These are phyloP conservation scores for Oryza meridionalis DNA, from an alignment of 176 grass and related monocot species.

Conservation along the genomic window DNA sequence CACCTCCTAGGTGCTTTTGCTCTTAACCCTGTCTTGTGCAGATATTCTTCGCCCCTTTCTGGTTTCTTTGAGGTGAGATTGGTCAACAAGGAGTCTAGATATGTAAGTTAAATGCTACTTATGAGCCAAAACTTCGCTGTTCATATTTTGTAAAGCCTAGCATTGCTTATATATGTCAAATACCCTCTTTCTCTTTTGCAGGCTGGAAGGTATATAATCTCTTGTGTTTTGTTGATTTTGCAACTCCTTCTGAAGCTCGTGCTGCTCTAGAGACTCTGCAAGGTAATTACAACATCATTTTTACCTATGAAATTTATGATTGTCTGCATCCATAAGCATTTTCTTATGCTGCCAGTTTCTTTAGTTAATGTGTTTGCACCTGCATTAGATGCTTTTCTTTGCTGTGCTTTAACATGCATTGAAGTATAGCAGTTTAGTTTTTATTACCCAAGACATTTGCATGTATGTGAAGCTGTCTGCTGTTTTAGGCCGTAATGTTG, in stretches of 20 bases:
- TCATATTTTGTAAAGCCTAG: constrained; percentile 7
- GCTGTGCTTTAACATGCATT: too few relatives aligned
- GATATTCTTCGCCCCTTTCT: constrained; percentile 80
- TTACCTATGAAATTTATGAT: background rate
- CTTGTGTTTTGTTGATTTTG: constrained; percentile 73
- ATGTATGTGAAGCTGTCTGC: too few relatives aligned
- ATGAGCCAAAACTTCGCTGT: background rate
- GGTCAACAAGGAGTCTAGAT: constrained; percentile 54
- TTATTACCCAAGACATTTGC: too few relatives aligned
- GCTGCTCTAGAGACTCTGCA: constrained; percentile 57
- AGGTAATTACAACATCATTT: constrained; percentile 54
- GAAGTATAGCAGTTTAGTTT: too few relatives aligned
- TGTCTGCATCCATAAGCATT: too few relatives aligned
- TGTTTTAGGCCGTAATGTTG: too few relatives aligned
- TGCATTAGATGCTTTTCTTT: too few relatives aligned
- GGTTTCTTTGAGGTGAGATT: constrained; percentile 68
- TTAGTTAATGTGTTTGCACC: too few relatives aligned
- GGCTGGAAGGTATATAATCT: constrained; percentile 51
- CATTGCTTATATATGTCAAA: background rate
- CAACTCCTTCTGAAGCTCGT: constrained; percentile 54
- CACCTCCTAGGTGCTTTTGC: constrained; percentile 27
- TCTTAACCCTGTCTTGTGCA: constrained; percentile 50
- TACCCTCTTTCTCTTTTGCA: constrained; percentile 16
- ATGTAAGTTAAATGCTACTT: constrained; percentile 38
- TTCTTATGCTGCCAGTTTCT: background rate